These are phyloP conservation scores for Talaromyces piceae DNA, from an alignment of 2,329 filamentous ascomycete genomes.

Conservation along the genomic window DNA sequence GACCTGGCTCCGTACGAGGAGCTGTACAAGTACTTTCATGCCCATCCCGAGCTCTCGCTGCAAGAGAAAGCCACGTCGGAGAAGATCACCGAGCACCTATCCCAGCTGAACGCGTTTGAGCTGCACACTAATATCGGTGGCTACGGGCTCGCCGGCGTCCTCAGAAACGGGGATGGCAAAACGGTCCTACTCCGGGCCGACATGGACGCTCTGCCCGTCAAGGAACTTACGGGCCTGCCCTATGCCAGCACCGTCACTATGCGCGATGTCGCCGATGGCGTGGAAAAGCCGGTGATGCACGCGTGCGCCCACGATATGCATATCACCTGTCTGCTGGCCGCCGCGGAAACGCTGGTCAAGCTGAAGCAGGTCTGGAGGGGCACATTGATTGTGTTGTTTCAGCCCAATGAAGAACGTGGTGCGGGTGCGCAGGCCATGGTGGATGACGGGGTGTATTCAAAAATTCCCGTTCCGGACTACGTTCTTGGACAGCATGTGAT, in stretches of 20 bases:
- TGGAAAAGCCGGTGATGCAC: conserved; percentile 53
- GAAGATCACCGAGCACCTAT: conserved; percentile 39
- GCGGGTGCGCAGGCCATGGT: conserved; percentile 58
- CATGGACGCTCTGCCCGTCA: conserved; percentile 44
- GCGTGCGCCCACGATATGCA: conserved; percentile 57
- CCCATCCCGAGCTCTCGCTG: conserved; percentile 52
- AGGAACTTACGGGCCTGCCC: conserved; percentile 41
- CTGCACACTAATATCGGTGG: conserved; percentile 41
- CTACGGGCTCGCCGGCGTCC: conserved; percentile 37
- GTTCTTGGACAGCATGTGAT: conserved; percentile 53
- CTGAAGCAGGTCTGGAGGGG: conserved; percentile 49
- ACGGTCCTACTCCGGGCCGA: conserved; percentile 44
- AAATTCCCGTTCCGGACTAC: conserved; percentile 49
- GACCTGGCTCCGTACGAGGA: conserved; percentile 43
- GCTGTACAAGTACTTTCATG: conserved; percentile 53
- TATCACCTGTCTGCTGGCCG: conserved; percentile 49
- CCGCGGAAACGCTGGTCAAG: conserved; percentile 43
- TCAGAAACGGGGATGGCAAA: conserved; percentile 36
- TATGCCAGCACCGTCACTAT: conserved; percentile 42
- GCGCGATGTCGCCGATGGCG: conserved; percentile 40
- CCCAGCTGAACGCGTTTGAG: conserved; percentile 24
- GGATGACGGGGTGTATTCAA: conserved; percentile 48
- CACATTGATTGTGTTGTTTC: conserved; percentile 58
- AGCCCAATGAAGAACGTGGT: conserved; percentile 59
- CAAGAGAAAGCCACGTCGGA: conserved; percentile 49